Percentiles rank a stretch among this genome's conserved stretches.
phyloP scores from a whole-genome alignment of 371 early-diverging fungal genomes.

The Capillidium rhysosporum region DNA sequence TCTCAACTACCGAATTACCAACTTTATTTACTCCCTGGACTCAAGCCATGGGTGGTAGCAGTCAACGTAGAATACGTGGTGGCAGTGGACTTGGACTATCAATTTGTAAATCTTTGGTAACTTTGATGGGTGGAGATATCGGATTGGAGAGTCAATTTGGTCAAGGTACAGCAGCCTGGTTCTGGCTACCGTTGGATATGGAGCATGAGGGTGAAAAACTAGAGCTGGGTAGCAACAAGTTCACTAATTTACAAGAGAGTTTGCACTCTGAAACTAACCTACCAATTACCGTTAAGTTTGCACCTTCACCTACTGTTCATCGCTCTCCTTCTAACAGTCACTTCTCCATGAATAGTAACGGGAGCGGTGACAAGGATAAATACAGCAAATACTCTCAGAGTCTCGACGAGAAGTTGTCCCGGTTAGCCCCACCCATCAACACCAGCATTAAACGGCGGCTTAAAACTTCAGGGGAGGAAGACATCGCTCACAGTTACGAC shows the following conservation, averaged over 20 bases:
- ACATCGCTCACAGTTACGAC: not conserved
- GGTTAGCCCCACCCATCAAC: not conserved
- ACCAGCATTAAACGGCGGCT: not conserved
- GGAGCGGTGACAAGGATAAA: not conserved
- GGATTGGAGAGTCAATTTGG: constrained; percentile 14
- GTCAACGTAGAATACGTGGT: constrained; percentile 23
- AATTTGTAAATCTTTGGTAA: constrained; percentile 26
- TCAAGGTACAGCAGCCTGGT: constrained; percentile 19
- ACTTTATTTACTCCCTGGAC: constrained; percentile 35
- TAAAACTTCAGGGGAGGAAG: too few relatives aligned
- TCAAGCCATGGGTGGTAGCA: constrained; percentile 26
- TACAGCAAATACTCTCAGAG: too few relatives aligned
- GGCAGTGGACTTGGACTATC: constrained; percentile 36
- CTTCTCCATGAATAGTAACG: not conserved
- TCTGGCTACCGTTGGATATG: constrained; percentile 10
- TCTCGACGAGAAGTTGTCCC: too few relatives aligned
- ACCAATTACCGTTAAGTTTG: not conserved
- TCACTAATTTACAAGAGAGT: too few relatives aligned
- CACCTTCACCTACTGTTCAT: not conserved
- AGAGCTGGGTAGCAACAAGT: too few relatives aligned
- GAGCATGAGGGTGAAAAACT: not conserved
- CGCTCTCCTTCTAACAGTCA: not conserved
- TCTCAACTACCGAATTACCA: constrained; percentile 24
- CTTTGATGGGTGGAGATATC: constrained; percentile 31
- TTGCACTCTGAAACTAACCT: not conserved